These are phyloP conservation scores for Sphaerobolus stellatus DNA, from an alignment of 1,284 basidiomycete species.

Conservation along the genomic window DNA sequence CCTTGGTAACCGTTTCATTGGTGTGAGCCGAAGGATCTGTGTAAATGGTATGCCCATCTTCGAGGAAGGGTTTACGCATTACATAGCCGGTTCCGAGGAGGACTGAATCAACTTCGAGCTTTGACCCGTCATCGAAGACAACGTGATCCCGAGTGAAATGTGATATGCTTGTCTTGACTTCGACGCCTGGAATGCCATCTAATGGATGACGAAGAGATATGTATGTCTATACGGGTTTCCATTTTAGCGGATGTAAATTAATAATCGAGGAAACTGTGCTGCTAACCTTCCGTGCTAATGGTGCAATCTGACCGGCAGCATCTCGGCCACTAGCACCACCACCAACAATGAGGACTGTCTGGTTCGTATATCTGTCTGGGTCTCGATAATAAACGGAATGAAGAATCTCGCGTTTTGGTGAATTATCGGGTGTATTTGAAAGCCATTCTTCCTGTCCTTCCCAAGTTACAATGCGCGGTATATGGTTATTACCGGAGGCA, in stretches of 20 bases:
- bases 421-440: constrained; percentile 24
- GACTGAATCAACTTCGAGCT: constrained; percentile 44
- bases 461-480: constrained; percentile 47
- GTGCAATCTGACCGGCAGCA: constrained; percentile 41
- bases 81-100: constrained; percentile 58
- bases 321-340: constrained; percentile 52
- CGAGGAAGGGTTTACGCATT: constrained; percentile 51
- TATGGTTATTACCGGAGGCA: constrained; percentile 54
- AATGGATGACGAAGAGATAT: constrained; percentile 33
- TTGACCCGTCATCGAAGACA: constrained; percentile 48
- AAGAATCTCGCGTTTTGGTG: constrained; percentile 37
- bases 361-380: constrained; percentile 43
- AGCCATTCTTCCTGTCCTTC: constrained; percentile 51
- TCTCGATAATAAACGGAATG: constrained; percentile 58
- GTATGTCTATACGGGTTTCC: constrained; percentile 37
- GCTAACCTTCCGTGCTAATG: constrained; percentile 43
- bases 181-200: constrained; percentile 23
- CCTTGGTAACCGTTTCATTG: neutral
- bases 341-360: constrained; percentile 51
- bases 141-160: constrained; percentile 46
- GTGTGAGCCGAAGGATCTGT: constrained; percentile 16
- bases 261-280: too few relatives aligned
- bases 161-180: constrained; percentile 45
- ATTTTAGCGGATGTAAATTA: too few relatives aligned
- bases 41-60: constrained; percentile 33